Conservation (phyloP, 2,329 filamentous ascomycete species). For the Microascus cirrosus region DNA sequence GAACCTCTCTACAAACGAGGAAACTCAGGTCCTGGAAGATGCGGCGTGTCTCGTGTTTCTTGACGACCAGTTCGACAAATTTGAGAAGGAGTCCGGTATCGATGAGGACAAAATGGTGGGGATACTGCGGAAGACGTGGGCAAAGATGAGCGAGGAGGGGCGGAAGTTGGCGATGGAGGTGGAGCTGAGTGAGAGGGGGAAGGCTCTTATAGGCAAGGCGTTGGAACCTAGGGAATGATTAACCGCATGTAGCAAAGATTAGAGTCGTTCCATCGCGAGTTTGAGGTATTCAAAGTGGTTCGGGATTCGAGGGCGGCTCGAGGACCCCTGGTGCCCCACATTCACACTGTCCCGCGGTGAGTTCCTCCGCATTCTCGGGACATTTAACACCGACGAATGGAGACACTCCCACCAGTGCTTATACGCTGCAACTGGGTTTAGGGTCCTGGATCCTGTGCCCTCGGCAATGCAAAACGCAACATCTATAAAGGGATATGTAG, state of each 20-base stretch:
- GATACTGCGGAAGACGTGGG: slow-evolving; percentile 66
- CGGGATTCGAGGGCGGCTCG: background rate
- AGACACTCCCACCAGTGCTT: background rate
- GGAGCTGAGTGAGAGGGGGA: slow-evolving; percentile 51
- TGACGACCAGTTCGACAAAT: slow-evolving; percentile 76
- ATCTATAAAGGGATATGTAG: background rate
- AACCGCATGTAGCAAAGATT: background rate
- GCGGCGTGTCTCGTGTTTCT: slow-evolving; percentile 80
- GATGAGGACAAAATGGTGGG: slow-evolving; percentile 68
- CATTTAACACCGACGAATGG: background rate
- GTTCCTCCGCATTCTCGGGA: background rate
- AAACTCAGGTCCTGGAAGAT: slow-evolving; percentile 71
- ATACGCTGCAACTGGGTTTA: background rate
- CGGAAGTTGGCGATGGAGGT: slow-evolving; percentile 54
- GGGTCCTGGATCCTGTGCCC: background rate
- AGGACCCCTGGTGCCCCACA: background rate
- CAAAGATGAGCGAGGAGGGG: slow-evolving; percentile 58
- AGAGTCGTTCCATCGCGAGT: background rate
- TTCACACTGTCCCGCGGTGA: background rate
- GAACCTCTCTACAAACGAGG: slow-evolving; percentile 42
- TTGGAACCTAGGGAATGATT: slow-evolving; percentile 21
- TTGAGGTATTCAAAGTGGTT: background rate
- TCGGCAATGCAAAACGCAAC: background rate
- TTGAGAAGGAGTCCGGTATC: slow-evolving; percentile 52
- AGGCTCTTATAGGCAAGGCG: slow-evolving; percentile 51